Evolutionary conservation across 257 asterid species (phyloP), one percentile per base, ranked within the genome.

Genomic region (Ilex asprella): DNA sequence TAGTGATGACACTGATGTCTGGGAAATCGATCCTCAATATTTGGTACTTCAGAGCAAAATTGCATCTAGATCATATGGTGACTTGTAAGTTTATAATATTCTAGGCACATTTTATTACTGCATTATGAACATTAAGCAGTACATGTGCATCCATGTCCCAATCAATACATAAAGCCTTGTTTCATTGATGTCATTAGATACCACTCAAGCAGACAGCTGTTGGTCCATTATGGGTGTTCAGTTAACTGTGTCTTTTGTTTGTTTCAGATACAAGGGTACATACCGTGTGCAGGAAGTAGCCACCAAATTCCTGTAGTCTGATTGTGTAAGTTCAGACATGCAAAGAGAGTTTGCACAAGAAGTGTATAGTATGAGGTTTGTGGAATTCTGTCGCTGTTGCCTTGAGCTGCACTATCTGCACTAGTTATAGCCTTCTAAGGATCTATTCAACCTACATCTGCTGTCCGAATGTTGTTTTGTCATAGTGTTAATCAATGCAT

Each of bases 291-390:
- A 86, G 70, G 98, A 92, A 65, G 95, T 92, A 58, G 98, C 98
- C 71, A 84, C 88, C 69, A 92, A 92, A 83, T 83, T 92, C 77
- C 95, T 92, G 75, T 88, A 91, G 80, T 75, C 97, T 16, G 98
- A 92, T 68, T 86, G 93, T 46, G 68, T 84, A 73, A 86, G 84
- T 70, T 60, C 87, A 39, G 95, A 86, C 72, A 75, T 92, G 76
- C 95, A 88, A 81, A 89, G 79, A 66, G 98, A 92, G 82, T 92
- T 92, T 39, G 98, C 89, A 16, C 98, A 92, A 73, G 98, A 92
- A 82, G 98, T 88, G 57, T 92, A 83, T 73, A 92, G 88, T 74
- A 88, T 92, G 97, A 92, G 97, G 97, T 89, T 60, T 12, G 89
- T 83, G 61, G 12, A 52, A 35, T 59, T 61, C 3, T 14, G 1